Base-by-base conservation (phyloP, 2,329 filamentous ascomycete species). In the Penicillium brevicompactum region DNA sequence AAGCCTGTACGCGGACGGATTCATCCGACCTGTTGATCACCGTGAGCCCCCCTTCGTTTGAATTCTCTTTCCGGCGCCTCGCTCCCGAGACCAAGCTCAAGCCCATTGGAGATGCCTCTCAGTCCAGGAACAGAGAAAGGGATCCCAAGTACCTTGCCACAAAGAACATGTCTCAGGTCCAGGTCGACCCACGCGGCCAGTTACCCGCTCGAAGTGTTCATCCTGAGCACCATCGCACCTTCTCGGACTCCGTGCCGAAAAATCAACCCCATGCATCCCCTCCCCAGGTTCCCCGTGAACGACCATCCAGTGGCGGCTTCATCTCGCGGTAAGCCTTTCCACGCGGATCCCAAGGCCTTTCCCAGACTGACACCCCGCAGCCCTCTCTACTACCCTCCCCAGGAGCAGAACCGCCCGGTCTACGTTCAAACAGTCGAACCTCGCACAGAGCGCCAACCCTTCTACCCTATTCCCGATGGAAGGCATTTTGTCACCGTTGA, bases 1-100 rank as follows among this genome's bases (percentile, higher is more conserved):
- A 42, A 65, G 63, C 30, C 61, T 70, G 32, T 73, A 75, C 61
- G 70, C 72, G 11, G 68, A 74, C 56, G 72, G 67, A 53, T 74
- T 75, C 58, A 67, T 74, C 52, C 71, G 70, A 51, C 65, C 66
- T 34, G 58, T 74, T 63, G 67, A 68, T 49, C 55, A 65, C 27
- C 64, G 62, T 38, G 69, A 68, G 21, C 55, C 60, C 42, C 42
- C 51, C 57, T 38, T 59, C 61, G 30, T 46, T 59, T 49, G 64
- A 65, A 30, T 62, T 65, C 38, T 47, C 53, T n/a, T 32, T 53
- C 14, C 66, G 57, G 21, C 64, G 54, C 11, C 14, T 54, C 45
- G 60, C 49, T 45, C 45, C 54, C 31, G 64, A 63, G 32, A 37
- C 53, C 18, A 56, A 21, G 31, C 56, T 51, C 16, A 55, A 22